A percentile compares a stretch with the other conserved stretches of the same genome.
These are phyloP conservation scores for Streptanthus diversifolius DNA, from an alignment of 345 rosid species.

Conservation along the genomic window DNA sequence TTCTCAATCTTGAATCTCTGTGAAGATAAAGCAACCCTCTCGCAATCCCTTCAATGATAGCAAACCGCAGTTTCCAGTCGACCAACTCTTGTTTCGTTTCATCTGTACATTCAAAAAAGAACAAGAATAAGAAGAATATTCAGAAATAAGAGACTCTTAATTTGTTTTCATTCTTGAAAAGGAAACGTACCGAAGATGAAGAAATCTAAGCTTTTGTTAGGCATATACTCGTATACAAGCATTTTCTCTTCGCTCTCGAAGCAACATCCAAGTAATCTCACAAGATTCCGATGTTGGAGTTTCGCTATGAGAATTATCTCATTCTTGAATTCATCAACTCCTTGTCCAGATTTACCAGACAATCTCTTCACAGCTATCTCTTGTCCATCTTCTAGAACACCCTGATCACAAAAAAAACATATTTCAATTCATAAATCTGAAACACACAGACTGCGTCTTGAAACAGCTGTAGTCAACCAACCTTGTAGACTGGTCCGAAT, in stretches of 20 bases:
- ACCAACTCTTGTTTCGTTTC: slow-evolving; percentile 38
- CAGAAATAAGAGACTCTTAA: neutral
- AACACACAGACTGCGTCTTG: neutral
- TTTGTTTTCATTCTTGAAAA: neutral
- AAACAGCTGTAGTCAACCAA: neutral
- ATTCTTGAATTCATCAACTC: slow-evolving; percentile 58
- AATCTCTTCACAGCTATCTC: slow-evolving; percentile 68
- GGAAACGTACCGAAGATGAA: slow-evolving; percentile 51
- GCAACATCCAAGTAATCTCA: slow-evolving; percentile 65
- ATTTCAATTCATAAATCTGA: neutral
- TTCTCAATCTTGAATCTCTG: slow-evolving; percentile 64
- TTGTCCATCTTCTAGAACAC: slow-evolving; percentile 58
- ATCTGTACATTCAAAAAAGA: slow-evolving; percentile 36
- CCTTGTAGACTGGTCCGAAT: slow-evolving; percentile 40
- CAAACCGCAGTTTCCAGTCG: slow-evolving; percentile 53
- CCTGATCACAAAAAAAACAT: slow-evolving; percentile 36
- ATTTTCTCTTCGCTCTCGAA: slow-evolving; percentile 60
- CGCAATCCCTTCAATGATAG: slow-evolving; percentile 68
- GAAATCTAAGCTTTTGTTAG: slow-evolving; percentile 61
- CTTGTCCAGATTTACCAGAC: slow-evolving; percentile 53
- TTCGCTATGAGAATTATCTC: slow-evolving; percentile 55
- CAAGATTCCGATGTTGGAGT: slow-evolving; percentile 70
- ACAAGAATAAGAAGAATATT: neutral
- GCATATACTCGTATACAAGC: slow-evolving; percentile 66
- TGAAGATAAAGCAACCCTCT: slow-evolving; percentile 78